Base-by-base conservation (phyloP, 2,329 filamentous ascomycete genomes). In the Aureobasidium subglaciale region DNA sequence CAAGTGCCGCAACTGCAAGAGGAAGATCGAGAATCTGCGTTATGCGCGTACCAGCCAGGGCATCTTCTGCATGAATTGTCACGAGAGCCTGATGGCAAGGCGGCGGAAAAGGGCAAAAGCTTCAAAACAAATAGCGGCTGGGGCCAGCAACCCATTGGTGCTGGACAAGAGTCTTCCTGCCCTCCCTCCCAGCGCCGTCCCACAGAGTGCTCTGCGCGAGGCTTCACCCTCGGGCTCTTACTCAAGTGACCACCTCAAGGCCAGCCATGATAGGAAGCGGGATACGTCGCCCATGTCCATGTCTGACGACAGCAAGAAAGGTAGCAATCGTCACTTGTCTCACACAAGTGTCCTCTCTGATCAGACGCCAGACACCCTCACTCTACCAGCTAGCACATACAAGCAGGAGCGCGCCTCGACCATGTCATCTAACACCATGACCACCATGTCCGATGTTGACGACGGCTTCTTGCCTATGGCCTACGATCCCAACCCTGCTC, bases 41-140 rank as follows among this genome's bases (percentile, higher is more conserved):
- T 99, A 97, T 82, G 93, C 93, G 55, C 85, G 93, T 67, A 99
- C 93, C 1, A 96, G 92, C 7, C 93, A 97, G 72, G 93, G 93
- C 59, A 99, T 99, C 64, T 97, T 99, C 69, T 99, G 93, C 75
- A 99, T 99, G 93, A 90, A 86, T 67, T 99, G 93, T 70, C 93
- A 99, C 68, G 93, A 99, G 72, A 93, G 90, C 25, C 75, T 99
- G 53, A 97, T 97, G 90, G 90, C 92, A 48, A 81, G 92, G 60
- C 82, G 92, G 61, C 82, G 90, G 66, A 96, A 97, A 74, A 90
- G 89, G 70, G 85, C 86, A 35, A 90, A 89, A 70, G 81, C 61
- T 48, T 60, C 60, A 37, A 61, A 58, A 32, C 70, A 71, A 53
- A 64, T 65, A 13, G 56, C 61, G 11, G 61, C 67, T 49, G 56